Conservation (phyloP, 2,329 filamentous ascomycete species). For the Hymenoscyphus fructigenus region DNA sequence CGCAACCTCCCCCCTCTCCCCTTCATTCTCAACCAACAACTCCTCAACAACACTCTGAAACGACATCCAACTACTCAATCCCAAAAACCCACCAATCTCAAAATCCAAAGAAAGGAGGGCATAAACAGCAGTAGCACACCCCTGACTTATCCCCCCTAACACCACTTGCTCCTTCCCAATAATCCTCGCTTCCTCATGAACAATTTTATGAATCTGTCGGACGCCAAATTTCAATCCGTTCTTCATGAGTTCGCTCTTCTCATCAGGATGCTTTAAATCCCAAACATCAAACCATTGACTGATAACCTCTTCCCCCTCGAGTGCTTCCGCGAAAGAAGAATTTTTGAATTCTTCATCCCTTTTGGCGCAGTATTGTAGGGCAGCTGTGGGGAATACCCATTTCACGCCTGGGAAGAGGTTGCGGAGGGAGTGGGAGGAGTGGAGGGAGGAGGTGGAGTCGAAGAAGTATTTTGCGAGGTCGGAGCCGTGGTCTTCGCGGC, state of each 20-base stretch:
- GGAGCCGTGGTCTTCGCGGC: slow-evolving; percentile 41
- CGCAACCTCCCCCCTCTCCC: not conserved
- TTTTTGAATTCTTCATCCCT: slow-evolving; percentile 27
- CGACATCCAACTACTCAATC: slow-evolving; percentile 38
- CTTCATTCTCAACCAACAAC: not conserved
- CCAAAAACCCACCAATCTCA: slow-evolving; percentile 39
- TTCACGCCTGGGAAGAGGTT: slow-evolving; percentile 20
- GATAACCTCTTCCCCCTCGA: slow-evolving; percentile 27
- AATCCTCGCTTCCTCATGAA: slow-evolving; percentile 39
- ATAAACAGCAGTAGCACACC: slow-evolving; percentile 43
- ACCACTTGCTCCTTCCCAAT: slow-evolving; percentile 42
- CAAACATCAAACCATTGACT: slow-evolving; percentile 53
- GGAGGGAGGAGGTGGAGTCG: slow-evolving; percentile 36
- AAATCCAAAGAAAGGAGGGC: slow-evolving; percentile 37
- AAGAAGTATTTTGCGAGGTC: slow-evolving; percentile 44
- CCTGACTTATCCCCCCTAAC: slow-evolving; percentile 48
- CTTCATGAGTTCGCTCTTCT: slow-evolving; percentile 44
- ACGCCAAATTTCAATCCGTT: slow-evolving; percentile 43
- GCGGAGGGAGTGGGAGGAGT: slow-evolving; percentile 7
- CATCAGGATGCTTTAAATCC: slow-evolving; percentile 37
- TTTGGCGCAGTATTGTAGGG: slow-evolving; percentile 32
- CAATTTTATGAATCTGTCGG: slow-evolving; percentile 34
- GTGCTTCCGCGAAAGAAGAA: slow-evolving; percentile 17
- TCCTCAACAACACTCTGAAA: slow-evolving; percentile 30
- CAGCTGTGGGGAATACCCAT: slow-evolving; percentile 26